phyloP scores from a whole-genome alignment of 768 basidiomycete species.

The Tulasnella sp. region DNA sequence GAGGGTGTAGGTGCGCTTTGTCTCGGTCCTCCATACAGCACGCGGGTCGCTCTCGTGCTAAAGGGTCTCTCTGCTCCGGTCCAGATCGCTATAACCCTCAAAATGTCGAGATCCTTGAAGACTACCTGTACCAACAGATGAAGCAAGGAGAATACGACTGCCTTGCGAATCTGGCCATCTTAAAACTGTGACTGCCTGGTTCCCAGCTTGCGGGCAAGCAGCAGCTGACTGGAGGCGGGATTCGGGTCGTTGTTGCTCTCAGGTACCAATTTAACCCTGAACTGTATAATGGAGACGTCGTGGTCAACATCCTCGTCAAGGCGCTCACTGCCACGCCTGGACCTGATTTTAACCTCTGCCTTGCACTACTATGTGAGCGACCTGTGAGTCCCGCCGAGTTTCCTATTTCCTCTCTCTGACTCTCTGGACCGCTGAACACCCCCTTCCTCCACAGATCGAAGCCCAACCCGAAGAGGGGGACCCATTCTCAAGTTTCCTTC shows the following conservation, averaged over 20 bases:
- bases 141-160: slow-evolving; percentile 89
- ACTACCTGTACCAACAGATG: slow-evolving; percentile 94
- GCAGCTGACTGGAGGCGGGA: slow-evolving; percentile 13
- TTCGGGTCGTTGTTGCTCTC: slow-evolving; percentile 13
- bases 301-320: slow-evolving; percentile 92
- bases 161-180: slow-evolving; percentile 88
- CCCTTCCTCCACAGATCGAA: neutral
- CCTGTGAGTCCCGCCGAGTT: slow-evolving; percentile 28
- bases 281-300: slow-evolving; percentile 87
- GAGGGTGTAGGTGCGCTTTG: slow-evolving; percentile 76
- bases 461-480: slow-evolving; percentile 56
- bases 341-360: slow-evolving; percentile 92
- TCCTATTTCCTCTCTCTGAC: neutral
- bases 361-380: slow-evolving; percentile 85
- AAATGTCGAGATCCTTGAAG: slow-evolving; percentile 89
- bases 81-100: slow-evolving; percentile 95
- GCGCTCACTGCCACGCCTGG: slow-evolving; percentile 77
- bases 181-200: slow-evolving; percentile 67
- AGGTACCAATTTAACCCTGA: slow-evolving; percentile 97
- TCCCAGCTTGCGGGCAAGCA: neutral
- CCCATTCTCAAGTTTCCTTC: slow-evolving; percentile 68
- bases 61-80: neutral
- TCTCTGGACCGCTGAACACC: neutral
- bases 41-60: slow-evolving; percentile 17
- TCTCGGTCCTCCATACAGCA: neutral